Evolutionary conservation across 164 flowering plant species (phyloP).

Genomic region (Nymphaea thermarum): DNA sequence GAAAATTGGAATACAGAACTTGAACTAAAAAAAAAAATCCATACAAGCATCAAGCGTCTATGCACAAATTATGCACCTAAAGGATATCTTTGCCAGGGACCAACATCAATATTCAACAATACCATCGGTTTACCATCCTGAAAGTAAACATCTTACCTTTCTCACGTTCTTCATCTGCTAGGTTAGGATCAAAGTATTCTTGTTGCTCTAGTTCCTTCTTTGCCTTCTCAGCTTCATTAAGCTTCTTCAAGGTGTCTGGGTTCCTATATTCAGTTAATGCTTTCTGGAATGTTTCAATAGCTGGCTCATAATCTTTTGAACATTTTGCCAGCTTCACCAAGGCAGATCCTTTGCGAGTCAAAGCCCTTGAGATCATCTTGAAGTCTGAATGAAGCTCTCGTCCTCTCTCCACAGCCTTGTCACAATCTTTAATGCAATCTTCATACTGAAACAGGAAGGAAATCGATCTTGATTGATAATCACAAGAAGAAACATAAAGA

Average conservation of each 20-base stretch:
- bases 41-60: too few species aligned
- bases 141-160: slow-evolving; percentile 41
- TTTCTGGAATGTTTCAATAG: slow-evolving; percentile 89
- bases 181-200: slow-evolving; percentile 77
- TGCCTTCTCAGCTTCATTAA: slow-evolving; percentile 91
- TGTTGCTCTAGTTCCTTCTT: slow-evolving; percentile 92
- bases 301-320: slow-evolving; percentile 86
- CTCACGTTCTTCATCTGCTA: slow-evolving; percentile 96
- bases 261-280: slow-evolving; percentile 97
- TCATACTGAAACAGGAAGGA: slow-evolving; percentile 44
- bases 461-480: too few species aligned
- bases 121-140: too few species aligned
- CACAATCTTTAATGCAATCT: slow-evolving; percentile 93
- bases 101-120: too few species aligned
- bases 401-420: slow-evolving; percentile 93
- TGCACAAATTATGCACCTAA: too few species aligned
- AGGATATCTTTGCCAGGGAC: too few species aligned
- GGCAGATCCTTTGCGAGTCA: slow-evolving; percentile 94
- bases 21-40: too few species aligned
- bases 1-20: too few species aligned
- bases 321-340: slow-evolving; percentile 73
- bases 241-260: slow-evolving; percentile 86
- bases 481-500: too few species aligned
- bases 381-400: slow-evolving; percentile 85
- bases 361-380: slow-evolving; percentile 90